Evolutionary conservation across 2,329 filamentous ascomycete species (phyloP), one percentile per base, ranked within the genome.

Genomic region (Drechslerella coelobrocha): DNA sequence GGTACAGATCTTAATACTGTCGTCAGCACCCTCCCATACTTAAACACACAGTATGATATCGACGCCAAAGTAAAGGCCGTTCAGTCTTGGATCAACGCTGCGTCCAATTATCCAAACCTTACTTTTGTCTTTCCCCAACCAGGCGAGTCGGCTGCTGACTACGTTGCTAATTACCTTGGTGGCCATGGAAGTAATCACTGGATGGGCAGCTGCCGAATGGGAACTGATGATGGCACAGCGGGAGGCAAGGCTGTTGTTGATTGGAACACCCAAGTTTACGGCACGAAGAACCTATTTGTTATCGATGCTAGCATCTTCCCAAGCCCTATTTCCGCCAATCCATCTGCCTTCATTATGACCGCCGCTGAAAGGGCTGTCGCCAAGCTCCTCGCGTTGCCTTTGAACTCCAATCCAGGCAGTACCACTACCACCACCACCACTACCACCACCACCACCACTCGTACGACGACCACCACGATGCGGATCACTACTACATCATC

Each of bases 221-320:
- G 86, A 10, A 79, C 79, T 0, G 82, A 85, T 61, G 83, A 85
- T 51, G 84, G 84, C 14, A 82, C 83, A 7, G 73, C 78, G 53
- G 74, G 74, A 17, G 65, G 65, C 3, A 69, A 69, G 37, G 80
- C 85, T 0, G 87, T 89, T 1, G 86, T 89, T 0, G 87, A 89
- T 73, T 77, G 81, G 9, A 81, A 89, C 78, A 84, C 85, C 62
- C 85, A 84, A 78, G 85, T 89, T 4, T 89, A 85, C 75, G 87
- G 86, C 37, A 89, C 84, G 0, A 85, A 88, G 75, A 89, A 89
- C 78, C 80, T 89, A 47, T 88, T 86, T 75, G 84, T 89, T 12
- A 85, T 89, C 2, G 87, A 90, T 75, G 87, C 84, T 0, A 84
- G 84, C 71, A 86, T 90, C 75, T 88, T 89, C 79, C 87, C 88